These are phyloP conservation scores for Colletotrichum filicis DNA, from an alignment of 2,329 filamentous ascomycete species.

Conservation along the genomic window DNA sequence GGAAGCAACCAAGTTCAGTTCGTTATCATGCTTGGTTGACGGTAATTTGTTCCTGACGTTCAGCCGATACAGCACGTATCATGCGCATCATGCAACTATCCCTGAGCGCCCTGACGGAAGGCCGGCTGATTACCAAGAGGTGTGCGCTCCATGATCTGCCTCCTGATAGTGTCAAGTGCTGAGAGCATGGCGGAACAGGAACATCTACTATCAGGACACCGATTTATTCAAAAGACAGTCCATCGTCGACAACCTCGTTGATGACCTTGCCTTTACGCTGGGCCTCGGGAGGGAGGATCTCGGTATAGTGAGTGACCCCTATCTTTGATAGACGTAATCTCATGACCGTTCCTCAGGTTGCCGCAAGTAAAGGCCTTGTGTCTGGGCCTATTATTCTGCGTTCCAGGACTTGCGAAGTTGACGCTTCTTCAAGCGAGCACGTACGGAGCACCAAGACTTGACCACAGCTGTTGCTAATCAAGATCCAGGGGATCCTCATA, in stretches of 20 bases:
- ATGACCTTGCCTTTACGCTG: constrained; percentile 79
- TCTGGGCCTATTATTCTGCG: constrained; percentile 65
- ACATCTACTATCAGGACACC: constrained; percentile 83
- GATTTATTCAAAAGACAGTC: constrained; percentile 76
- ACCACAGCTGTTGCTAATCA: neutral
- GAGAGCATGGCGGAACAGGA: constrained; percentile 57
- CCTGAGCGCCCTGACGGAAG: constrained; percentile 67
- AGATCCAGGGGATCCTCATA: constrained; percentile 67
- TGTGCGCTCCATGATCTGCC: constrained; percentile 41
- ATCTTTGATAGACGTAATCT: neutral
- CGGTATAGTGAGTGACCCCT: constrained; percentile 69
- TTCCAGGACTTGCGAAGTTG: constrained; percentile 37
- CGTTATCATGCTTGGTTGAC: constrained; percentile 14
- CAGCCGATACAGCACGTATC: constrained; percentile 57
- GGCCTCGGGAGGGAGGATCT: constrained; percentile 71
- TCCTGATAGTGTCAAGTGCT: neutral
- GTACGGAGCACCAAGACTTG: constrained; percentile 39
- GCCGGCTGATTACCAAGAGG: constrained; percentile 71
- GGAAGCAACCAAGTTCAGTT: constrained; percentile 66
- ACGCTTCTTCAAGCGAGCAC: constrained; percentile 40
- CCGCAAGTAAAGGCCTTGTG: constrained; percentile 78
- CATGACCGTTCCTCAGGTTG: constrained; percentile 61
- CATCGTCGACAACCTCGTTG: constrained; percentile 77
- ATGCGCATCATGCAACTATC: constrained; percentile 69
- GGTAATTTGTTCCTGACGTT: neutral